These are phyloP conservation scores for Pseudohyphozyma bogoriensis DNA, from an alignment of 768 basidiomycete genomes.

Conservation along the genomic window DNA sequence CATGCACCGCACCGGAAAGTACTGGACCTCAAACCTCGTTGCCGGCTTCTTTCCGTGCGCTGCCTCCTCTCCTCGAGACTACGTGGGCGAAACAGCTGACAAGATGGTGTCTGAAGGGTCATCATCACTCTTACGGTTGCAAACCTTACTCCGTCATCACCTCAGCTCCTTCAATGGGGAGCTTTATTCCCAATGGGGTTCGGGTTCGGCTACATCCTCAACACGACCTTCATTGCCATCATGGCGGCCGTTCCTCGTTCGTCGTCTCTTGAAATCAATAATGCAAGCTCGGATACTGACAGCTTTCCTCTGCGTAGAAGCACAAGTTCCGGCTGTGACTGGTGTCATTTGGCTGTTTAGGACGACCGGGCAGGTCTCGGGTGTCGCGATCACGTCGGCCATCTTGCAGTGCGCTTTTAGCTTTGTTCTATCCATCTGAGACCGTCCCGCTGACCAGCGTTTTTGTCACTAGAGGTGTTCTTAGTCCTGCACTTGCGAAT, in stretches of 20 bases:
- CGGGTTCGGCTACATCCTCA: constrained; percentile 3
- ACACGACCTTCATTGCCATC: constrained; percentile 5
- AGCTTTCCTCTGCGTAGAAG: background rate
- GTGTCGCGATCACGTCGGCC: constrained; percentile 76
- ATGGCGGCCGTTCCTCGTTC: background rate
- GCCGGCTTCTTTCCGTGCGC: background rate
- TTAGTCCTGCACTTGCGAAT: constrained; percentile 56
- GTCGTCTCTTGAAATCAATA: background rate
- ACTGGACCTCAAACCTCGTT: background rate
- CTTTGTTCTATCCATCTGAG: too few relatives aligned
- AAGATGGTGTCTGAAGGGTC: background rate
- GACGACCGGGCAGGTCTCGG: constrained; percentile 88
- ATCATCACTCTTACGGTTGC: background rate
- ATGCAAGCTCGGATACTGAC: background rate
- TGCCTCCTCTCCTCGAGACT: background rate
- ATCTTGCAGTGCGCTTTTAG: constrained; percentile 61
- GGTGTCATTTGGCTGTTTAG: constrained; percentile 56
- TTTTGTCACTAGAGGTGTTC: too few relatives aligned
- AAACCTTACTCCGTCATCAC: background rate
- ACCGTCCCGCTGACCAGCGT: too few relatives aligned
- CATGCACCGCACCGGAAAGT: background rate
- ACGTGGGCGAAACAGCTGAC: background rate
- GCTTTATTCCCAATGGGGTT: constrained; percentile 2
- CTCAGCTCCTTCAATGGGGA: background rate
- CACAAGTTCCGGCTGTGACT: background rate